A percentile compares a stretch with the other conserved stretches of the same genome.
These are phyloP conservation scores for Gossypium lobatum DNA, from an alignment of 441 rosid species.

Conservation along the genomic window DNA sequence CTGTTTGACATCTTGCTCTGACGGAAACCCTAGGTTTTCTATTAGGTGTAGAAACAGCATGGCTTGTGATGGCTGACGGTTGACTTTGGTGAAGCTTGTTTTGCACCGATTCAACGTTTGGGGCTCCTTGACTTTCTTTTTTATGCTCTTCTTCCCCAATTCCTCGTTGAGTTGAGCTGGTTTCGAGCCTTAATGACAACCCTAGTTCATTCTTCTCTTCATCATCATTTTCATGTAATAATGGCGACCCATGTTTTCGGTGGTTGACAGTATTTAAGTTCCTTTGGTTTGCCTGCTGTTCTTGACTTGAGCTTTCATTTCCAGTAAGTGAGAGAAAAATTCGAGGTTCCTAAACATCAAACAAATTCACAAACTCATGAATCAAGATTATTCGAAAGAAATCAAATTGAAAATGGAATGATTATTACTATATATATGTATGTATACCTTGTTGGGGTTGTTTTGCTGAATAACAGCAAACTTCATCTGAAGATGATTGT, in stretches of 20 bases:
- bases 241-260: constrained; percentile 12
- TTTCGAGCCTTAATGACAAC: constrained; percentile 54
- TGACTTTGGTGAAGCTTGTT: constrained; percentile 35
- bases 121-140: constrained; percentile 16
- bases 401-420: background rate
- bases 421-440: background rate
- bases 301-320: constrained; percentile 21
- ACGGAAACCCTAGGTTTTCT: constrained; percentile 88
- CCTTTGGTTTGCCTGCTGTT: constrained; percentile 14
- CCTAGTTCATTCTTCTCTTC: constrained; percentile 39
- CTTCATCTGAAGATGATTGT: constrained; percentile 59
- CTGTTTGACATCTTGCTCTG: constrained; percentile 71
- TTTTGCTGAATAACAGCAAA: constrained; percentile 40
- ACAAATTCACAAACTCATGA: background rate
- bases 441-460: constrained; percentile 32
- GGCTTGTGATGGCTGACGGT: constrained; percentile 30
- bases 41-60: constrained; percentile 37
- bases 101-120: constrained; percentile 15
- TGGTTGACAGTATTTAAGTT: background rate
- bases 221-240: background rate
- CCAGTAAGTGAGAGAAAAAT: constrained; percentile 35
- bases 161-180: background rate
- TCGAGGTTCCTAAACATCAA: constrained; percentile 42
- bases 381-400: background rate
- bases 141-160: background rate